A percentile compares a stretch with the other conserved stretches of the same genome.
phyloP scores from a whole-genome alignment of 352 stramenopile species.

The Globisporangium canariense region DNA sequence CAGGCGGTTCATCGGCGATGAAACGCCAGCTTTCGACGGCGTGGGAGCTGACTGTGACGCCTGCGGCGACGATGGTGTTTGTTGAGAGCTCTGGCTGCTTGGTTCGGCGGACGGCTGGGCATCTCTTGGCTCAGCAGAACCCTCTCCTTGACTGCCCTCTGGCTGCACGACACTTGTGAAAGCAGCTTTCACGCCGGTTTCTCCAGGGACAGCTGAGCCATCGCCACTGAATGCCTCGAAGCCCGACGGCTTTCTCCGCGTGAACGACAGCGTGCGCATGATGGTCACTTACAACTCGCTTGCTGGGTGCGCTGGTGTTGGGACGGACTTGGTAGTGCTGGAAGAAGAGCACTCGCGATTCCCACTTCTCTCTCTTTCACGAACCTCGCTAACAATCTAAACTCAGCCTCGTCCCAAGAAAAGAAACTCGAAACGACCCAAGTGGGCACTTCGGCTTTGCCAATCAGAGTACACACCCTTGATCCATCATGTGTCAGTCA shows the following conservation, averaged over 20 bases:
- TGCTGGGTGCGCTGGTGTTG: no score
- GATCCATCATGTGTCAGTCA: no score
- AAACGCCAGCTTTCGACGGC: neutral
- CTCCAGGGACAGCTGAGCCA: neutral
- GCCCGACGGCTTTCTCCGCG: conserved; percentile 1
- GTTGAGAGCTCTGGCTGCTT: neutral
- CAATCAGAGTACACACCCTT: no score
- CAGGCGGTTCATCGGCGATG: conserved; percentile 20
- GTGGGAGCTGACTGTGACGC: neutral
- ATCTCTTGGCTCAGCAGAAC: neutral
- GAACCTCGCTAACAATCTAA: no score
- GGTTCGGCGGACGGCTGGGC: neutral
- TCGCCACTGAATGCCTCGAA: neutral
- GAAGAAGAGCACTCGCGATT: no score
- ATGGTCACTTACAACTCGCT: no score
- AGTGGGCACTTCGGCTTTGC: no score
- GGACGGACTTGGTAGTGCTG: no score
- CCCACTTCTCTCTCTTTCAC: neutral
- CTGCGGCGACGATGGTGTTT: neutral
- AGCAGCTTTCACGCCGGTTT: neutral
- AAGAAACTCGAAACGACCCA: no score
- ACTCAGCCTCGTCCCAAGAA: no score
- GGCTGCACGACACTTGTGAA: neutral
- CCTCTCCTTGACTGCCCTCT: neutral
- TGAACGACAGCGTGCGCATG: conserved; percentile 17